A percentile compares a stretch with the other conserved stretches of the same genome.
Conservation (phyloP, 805 yeast species). For the Spathaspora gorwiae region DNA sequence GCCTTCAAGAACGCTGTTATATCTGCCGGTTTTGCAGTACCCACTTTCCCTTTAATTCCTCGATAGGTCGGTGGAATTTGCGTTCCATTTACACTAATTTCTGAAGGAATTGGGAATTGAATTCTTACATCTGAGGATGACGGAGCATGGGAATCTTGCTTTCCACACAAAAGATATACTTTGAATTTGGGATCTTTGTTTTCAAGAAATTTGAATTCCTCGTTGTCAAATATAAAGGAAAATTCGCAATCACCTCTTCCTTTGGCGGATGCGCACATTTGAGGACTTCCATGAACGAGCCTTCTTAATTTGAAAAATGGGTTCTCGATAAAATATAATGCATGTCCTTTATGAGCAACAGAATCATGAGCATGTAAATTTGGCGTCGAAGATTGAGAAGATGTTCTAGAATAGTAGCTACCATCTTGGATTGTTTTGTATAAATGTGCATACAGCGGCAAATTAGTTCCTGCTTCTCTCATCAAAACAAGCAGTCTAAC, state of each 20-base stretch:
- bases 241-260: slow-evolving; percentile 36
- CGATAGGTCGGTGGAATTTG: slow-evolving; percentile 41
- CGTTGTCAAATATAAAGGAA: slow-evolving; percentile 38
- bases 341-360: slow-evolving; percentile 26
- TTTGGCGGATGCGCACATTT: slow-evolving; percentile 40
- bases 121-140: slow-evolving; percentile 34
- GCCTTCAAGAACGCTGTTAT: slow-evolving; percentile 45
- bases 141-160: slow-evolving; percentile 11
- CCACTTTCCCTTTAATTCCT: slow-evolving; percentile 73
- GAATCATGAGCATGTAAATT: slow-evolving; percentile 6
- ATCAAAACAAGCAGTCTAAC: slow-evolving; percentile 40
- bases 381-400: slow-evolving; percentile 1
- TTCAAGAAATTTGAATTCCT: slow-evolving; percentile 37
- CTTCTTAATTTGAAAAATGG: slow-evolving; percentile 53
- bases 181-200: slow-evolving; percentile 15
- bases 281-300: slow-evolving; percentile 46
- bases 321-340: slow-evolving; percentile 47
- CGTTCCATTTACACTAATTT: slow-evolving; percentile 59
- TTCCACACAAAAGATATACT: slow-evolving; percentile 55
- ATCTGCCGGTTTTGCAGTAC: slow-evolving; percentile 81
- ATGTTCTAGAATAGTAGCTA: slow-evolving; percentile 7
- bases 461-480: slow-evolving; percentile 25
- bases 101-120: slow-evolving; percentile 70
- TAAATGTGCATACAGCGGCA: slow-evolving; percentile 34
- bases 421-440: slow-evolving; percentile 26